A percentile compares a stretch with the other conserved stretches of the same genome.
These are phyloP conservation scores for Kwoniella sp. DNA, from an alignment of 768 basidiomycete species.

Conservation along the genomic window DNA sequence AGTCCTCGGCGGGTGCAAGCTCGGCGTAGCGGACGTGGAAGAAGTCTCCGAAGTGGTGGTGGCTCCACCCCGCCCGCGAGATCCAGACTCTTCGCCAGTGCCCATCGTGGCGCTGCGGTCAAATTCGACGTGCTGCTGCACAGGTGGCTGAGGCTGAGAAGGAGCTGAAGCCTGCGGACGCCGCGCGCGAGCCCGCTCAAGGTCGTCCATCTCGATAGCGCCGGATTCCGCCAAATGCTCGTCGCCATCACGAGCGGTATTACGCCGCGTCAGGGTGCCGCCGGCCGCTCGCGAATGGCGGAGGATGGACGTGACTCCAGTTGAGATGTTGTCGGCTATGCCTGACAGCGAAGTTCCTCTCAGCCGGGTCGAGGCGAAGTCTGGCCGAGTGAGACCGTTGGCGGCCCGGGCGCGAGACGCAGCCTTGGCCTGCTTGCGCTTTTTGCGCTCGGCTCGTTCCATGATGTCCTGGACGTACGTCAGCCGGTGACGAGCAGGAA, in stretches of 20 bases:
- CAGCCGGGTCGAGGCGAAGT: background rate
- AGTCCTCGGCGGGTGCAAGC: slow-evolving; percentile 36
- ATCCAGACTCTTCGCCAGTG: background rate
- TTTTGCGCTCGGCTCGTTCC: slow-evolving; percentile 39
- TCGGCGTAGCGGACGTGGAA: slow-evolving; percentile 40
- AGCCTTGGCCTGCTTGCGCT: slow-evolving; percentile 35
- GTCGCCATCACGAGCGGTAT: slow-evolving; percentile 12
- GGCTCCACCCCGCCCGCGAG: slow-evolving; percentile 1
- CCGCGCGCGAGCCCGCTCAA: background rate
- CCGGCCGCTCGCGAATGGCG: slow-evolving; percentile 18
- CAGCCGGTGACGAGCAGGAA: background rate
- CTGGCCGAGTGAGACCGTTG: background rate
- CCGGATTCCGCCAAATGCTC: slow-evolving; percentile 17
- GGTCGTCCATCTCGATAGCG: slow-evolving; percentile 10
- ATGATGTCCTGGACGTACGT: slow-evolving; percentile 29
- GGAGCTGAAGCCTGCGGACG: no score
- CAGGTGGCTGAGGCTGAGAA: no score
- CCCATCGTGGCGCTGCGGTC: slow-evolving; percentile 1
- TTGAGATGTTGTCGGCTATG: slow-evolving; percentile 25
- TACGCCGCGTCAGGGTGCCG: slow-evolving; percentile 19
- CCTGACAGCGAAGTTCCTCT: slow-evolving; percentile 18
- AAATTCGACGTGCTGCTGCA: slow-evolving; percentile 16
- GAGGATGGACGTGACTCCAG: slow-evolving; percentile 36
- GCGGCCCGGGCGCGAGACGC: slow-evolving; percentile 26
- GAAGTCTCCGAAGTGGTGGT: slow-evolving; percentile 36